Conservation (phyloP, 805 yeast species). For the Suhomyces pyralidae region DNA sequence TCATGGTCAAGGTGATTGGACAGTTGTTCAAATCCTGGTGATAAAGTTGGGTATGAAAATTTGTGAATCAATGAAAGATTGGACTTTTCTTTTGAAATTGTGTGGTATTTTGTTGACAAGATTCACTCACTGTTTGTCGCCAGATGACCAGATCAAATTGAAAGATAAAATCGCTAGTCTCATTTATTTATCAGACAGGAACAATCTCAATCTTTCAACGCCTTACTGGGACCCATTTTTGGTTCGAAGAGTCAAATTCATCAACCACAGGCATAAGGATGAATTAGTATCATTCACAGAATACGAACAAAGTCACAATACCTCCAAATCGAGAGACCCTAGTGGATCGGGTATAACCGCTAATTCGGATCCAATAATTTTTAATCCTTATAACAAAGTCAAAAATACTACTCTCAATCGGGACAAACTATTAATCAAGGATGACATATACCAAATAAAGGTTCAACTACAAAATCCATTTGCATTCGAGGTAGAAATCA, state of each 20-base stretch:
- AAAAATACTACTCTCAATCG: slow-evolving; percentile 40
- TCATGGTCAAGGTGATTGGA: slow-evolving; percentile 44
- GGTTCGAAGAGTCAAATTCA: slow-evolving; percentile 48
- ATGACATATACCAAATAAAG: slow-evolving; percentile 57
- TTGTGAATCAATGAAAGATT: slow-evolving; percentile 51
- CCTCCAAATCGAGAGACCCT: slow-evolving; percentile 2
- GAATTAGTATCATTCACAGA: slow-evolving; percentile 43
- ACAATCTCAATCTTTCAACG: slow-evolving; percentile 20
- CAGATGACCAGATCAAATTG: slow-evolving; percentile 55
- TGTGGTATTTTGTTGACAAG: slow-evolving; percentile 55
- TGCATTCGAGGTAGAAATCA: slow-evolving; percentile 64
- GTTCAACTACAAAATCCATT: slow-evolving; percentile 75
- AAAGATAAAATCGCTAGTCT: slow-evolving; percentile 28
- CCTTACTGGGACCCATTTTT: slow-evolving; percentile 75
- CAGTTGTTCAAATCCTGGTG: slow-evolving; percentile 52
- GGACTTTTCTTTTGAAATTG: slow-evolving; percentile 35
- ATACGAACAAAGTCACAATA: slow-evolving; percentile 13
- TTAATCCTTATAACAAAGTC: slow-evolving; percentile 50
- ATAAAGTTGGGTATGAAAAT: slow-evolving; percentile 51
- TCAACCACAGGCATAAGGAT: slow-evolving; percentile 20
- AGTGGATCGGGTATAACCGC: neutral
- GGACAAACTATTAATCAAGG: slow-evolving; percentile 38
- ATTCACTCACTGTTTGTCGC: slow-evolving; percentile 51
- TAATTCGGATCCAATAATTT: slow-evolving; percentile 20
- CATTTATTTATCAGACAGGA: slow-evolving; percentile 19